Evolutionary conservation across 305 asterid species (phyloP).

Genomic region (Fraxinus sp.): DNA sequence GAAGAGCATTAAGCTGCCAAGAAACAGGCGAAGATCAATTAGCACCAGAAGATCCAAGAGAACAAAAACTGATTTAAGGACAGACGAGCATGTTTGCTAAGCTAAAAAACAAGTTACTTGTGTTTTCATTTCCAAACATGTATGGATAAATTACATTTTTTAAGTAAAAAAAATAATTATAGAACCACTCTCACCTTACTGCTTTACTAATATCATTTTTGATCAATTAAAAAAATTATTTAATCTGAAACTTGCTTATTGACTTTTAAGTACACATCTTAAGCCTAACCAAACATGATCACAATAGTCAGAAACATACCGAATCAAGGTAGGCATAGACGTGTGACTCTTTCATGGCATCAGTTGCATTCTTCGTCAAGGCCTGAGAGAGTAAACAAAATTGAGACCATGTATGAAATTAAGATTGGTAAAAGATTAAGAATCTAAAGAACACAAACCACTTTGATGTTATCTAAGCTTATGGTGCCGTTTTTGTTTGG

Average conservation of each 20-base stretch:
- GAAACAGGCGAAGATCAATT: slow-evolving; percentile 6
- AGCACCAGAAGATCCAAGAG: slow-evolving; percentile 7
- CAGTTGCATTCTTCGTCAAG: slow-evolving; percentile 56
- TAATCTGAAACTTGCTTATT: background rate
- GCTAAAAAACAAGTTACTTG: background rate
- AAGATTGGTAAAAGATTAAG: background rate
- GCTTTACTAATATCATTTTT: background rate
- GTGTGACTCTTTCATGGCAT: slow-evolving; percentile 70
- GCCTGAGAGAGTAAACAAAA: slow-evolving; percentile 39
- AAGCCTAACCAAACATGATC: background rate
- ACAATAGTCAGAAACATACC: slow-evolving; percentile 28
- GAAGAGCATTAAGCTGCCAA: slow-evolving; percentile 62
- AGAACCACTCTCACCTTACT: background rate
- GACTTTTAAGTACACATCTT: background rate
- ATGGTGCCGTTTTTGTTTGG: slow-evolving; percentile 70
- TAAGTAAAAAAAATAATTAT: background rate
- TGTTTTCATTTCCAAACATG: background rate
- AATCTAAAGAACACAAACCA: slow-evolving; percentile 43
- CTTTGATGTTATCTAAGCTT: slow-evolving; percentile 60
- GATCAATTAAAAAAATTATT: background rate
- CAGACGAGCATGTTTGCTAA: background rate
- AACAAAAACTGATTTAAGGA: background rate
- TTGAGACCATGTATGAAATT: slow-evolving; percentile 8
- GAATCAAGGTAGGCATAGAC: slow-evolving; percentile 61
- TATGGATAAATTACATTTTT: background rate